Percentiles rank a stretch among this genome's conserved stretches.
Evolutionary conservation across 768 basidiomycete genomes (phyloP).

Genomic region (Xerocomellus chrysenteron): DNA sequence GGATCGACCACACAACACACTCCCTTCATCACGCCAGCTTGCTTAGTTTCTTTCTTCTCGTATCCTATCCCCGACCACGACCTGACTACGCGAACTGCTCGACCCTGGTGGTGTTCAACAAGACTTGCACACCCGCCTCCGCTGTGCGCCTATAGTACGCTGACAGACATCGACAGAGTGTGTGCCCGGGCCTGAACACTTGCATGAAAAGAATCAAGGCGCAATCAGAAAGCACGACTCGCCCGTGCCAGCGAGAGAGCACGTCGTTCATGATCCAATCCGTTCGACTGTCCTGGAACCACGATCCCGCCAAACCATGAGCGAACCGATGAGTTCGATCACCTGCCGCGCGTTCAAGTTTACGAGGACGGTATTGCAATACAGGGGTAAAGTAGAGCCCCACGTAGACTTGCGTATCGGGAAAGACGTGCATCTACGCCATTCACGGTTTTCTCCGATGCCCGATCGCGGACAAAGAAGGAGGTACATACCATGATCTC

Average conservation of each 20-base stretch:
- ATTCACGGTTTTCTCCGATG: neutral
- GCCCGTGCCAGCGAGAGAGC: conserved; percentile 4
- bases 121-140: conserved; percentile 15
- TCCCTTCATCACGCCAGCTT: too few relatives aligned
- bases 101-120: neutral
- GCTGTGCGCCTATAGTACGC: too few relatives aligned
- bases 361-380: conserved; percentile 32
- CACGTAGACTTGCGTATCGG: conserved; percentile 17
- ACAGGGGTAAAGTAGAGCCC: conserved; percentile 31
- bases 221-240: neutral
- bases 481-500: conserved; percentile 11
- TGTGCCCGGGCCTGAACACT: neutral
- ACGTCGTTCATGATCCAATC: neutral
- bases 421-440: conserved; percentile 11
- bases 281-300: neutral
- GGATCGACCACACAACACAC: too few relatives aligned
- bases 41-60: neutral
- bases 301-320: conserved; percentile 2
- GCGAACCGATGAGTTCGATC: conserved; percentile 3
- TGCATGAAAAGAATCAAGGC: too few relatives aligned
- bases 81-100: neutral
- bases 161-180: conserved; percentile 1
- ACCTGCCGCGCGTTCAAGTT: conserved; percentile 31
- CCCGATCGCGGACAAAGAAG: neutral
- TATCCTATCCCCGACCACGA: neutral